A percentile compares a stretch with the other conserved stretches of the same genome.
phyloP scores from a whole-genome alignment of 495 filamentous ascomycete species.

The Sordaria brevicollis region DNA sequence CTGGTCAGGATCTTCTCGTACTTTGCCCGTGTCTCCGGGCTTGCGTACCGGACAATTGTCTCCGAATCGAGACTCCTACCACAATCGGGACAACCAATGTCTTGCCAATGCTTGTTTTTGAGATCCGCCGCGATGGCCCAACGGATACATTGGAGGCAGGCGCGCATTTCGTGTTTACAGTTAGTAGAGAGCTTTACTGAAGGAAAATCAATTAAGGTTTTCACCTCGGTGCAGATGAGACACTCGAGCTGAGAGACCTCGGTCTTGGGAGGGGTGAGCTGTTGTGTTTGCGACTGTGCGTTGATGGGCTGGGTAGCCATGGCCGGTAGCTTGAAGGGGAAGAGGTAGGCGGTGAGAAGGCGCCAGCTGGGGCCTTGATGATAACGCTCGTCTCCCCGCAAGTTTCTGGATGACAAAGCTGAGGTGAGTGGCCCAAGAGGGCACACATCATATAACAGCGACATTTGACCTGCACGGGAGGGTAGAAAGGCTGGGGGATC shows the following conservation, averaged over 20 bases:
- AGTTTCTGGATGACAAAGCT: background rate
- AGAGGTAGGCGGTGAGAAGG: background rate
- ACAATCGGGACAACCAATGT: constrained; percentile 3
- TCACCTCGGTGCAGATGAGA: constrained; percentile 3
- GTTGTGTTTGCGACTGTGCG: background rate
- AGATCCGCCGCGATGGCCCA: background rate
- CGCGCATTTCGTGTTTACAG: background rate
- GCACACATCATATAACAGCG: background rate
- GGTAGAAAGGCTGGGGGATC: background rate
- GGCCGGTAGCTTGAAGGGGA: background rate
- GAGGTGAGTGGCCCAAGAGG: background rate
- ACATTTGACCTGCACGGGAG: background rate
- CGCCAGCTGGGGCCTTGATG: background rate
- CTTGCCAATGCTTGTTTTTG: background rate
- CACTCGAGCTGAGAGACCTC: background rate
- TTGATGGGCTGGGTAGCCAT: background rate
- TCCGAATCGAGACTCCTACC: background rate
- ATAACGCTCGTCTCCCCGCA: background rate
- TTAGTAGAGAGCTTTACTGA: background rate
- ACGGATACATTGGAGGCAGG: constrained; percentile 2
- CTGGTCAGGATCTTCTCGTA: background rate
- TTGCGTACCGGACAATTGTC: background rate
- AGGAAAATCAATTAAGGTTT: background rate
- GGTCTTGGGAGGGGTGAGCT: background rate
- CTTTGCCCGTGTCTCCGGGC: background rate